Evolutionary conservation across 768 basidiomycete species (phyloP).

Genomic region (Boletales sp.): DNA sequence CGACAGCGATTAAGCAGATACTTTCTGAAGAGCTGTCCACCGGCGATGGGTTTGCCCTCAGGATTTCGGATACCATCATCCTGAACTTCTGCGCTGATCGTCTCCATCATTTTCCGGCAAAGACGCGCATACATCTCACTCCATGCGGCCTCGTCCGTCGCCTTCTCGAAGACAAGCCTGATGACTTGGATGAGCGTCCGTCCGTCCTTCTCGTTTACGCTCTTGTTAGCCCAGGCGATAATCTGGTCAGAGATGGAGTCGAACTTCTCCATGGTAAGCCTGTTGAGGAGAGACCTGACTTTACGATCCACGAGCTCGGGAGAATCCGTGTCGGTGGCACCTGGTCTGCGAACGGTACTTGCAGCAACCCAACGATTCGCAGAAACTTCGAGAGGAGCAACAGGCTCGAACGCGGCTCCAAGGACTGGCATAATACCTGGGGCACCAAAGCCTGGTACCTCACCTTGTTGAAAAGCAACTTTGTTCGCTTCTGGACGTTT

Average conservation of each 20-base stretch:
- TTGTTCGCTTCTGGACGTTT: conserved; percentile 61
- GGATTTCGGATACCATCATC: conserved; percentile 80
- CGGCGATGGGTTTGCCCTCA: conserved; percentile 87
- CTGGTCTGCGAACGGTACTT: conserved; percentile 42
- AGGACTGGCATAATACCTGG: conserved; percentile 28
- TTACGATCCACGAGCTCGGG: conserved; percentile 90
- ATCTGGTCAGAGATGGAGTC: conserved; percentile 95
- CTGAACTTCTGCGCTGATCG: conserved; percentile 80
- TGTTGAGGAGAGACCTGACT: conserved; percentile 89
- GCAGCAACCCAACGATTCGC: conserved; percentile 78
- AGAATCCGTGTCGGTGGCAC: conserved; percentile 52
- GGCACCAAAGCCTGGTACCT: conserved; percentile 33
- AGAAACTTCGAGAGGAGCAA: conserved; percentile 73
- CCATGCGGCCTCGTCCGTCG: conserved; percentile 93
- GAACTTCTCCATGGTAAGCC: conserved; percentile 95
- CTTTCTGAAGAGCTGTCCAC: conserved; percentile 94
- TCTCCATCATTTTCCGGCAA: conserved; percentile 94
- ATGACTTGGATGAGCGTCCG: conserved; percentile 95
- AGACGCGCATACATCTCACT: conserved; percentile 97
- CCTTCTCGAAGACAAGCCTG: conserved; percentile 94
- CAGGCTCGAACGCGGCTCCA: conserved; percentile 51
- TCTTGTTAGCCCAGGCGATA: conserved; percentile 92
- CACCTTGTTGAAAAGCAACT: conserved; percentile 32
- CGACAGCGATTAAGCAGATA: conserved; percentile 96
- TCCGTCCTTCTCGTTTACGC: conserved; percentile 88